Conservation (phyloP, 2,329 filamentous ascomycete genomes). For the Fragosphaeria purpurea region DNA sequence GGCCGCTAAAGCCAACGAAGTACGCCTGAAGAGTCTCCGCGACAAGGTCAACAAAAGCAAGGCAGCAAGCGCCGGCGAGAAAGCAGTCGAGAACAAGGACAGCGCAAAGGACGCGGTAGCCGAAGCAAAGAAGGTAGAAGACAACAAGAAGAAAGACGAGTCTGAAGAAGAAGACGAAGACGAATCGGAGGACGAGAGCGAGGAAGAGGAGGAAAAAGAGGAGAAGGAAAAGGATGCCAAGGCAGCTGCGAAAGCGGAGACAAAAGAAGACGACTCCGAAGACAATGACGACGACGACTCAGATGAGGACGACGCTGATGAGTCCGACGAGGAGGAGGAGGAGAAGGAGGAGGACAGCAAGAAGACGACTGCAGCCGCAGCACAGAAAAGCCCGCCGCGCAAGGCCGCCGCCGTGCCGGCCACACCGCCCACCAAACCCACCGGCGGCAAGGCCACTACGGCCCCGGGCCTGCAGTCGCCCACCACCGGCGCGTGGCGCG, state of each 20-base stretch:
- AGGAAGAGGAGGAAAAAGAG: not conserved
- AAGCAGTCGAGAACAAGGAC: not conserved
- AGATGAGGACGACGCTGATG: constrained; percentile 11
- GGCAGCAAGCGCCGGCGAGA: constrained; percentile 13
- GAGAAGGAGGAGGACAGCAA: constrained; percentile 14
- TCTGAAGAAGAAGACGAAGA: not conserved
- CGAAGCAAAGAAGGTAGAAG: not conserved
- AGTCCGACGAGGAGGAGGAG: constrained; percentile 10
- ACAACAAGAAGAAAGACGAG: not conserved
- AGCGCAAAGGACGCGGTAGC: constrained; percentile 3
- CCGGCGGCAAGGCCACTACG: constrained; percentile 3
- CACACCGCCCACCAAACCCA: not conserved
- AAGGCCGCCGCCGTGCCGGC: constrained; percentile 1
- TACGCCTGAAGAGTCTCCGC: constrained; percentile 41
- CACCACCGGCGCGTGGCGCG: constrained; percentile 32
- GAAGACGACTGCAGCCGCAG: constrained; percentile 10
- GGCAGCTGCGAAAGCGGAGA: not conserved
- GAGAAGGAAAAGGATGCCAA: not conserved
- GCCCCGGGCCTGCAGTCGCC: constrained; percentile 33
- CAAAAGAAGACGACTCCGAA: constrained; percentile 8
- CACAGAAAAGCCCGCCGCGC: not conserved
- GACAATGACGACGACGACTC: constrained; percentile 7
- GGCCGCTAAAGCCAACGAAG: constrained; percentile 52
- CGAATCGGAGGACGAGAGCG: not conserved
- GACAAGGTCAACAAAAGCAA: constrained; percentile 44